These are phyloP conservation scores for Thalassiosira mediterranea DNA, from an alignment of 352 stramenopile genomes.

Conservation along the genomic window DNA sequence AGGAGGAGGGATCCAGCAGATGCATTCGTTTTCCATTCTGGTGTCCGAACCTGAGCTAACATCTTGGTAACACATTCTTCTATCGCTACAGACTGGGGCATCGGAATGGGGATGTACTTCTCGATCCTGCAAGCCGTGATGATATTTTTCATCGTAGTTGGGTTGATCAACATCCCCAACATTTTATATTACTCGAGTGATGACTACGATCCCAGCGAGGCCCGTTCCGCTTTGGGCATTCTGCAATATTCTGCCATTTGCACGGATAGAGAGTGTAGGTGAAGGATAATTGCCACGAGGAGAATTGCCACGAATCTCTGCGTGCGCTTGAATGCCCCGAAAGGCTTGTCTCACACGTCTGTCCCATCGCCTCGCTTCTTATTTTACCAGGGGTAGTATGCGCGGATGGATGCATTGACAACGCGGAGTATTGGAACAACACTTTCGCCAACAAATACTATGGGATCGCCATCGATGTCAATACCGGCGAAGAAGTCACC, in stretches of 20 bases:
- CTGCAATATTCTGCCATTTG: constrained; percentile 58
- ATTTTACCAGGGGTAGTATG: no score
- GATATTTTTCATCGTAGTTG: constrained; percentile 52
- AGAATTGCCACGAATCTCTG: no score
- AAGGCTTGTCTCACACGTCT: no score
- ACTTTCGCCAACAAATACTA: constrained; percentile 42
- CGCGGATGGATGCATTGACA: constrained; percentile 27
- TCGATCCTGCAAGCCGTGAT: constrained; percentile 45
- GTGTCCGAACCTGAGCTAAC: no score
- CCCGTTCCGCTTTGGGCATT: constrained; percentile 13
- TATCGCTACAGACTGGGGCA: constrained; percentile 63
- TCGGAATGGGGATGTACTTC: constrained; percentile 69
- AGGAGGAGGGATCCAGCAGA: no score
- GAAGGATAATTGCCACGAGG: no score
- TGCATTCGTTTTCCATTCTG: no score
- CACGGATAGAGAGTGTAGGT: constrained; percentile 56
- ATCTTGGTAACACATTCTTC: no score
- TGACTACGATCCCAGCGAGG: constrained; percentile 37
- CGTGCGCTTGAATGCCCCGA: no score
- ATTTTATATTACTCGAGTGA: constrained; percentile 53
- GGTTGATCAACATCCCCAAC: constrained; percentile 55
- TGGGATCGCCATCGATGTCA: constrained; percentile 26
- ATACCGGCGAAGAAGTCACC: constrained; percentile 13
- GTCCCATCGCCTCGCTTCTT: no score
- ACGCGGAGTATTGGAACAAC: constrained; percentile 21